Evolutionary conservation across 352 stramenopile genomes (phyloP).

Genomic region (Globisporangium abappressorium): DNA sequence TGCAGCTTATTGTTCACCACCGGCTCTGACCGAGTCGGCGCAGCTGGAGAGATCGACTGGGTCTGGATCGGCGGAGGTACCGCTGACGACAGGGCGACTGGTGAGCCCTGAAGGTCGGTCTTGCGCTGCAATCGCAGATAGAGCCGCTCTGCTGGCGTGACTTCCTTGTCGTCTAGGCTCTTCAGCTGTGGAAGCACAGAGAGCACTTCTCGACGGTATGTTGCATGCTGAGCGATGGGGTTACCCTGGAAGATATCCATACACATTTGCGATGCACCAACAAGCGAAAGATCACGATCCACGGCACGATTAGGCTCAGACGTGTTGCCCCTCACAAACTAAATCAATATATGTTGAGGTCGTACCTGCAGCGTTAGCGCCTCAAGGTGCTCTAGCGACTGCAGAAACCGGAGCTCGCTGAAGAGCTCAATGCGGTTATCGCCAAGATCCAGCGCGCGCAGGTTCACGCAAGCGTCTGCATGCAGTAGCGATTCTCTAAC

Average conservation of each 20-base stretch:
- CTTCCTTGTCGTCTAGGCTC: constrained; percentile 36
- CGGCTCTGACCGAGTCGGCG: background rate
- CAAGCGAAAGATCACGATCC: background rate
- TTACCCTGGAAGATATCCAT: constrained; percentile 35
- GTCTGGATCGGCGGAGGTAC: background rate
- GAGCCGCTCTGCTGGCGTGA: constrained; percentile 51
- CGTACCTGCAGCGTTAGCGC: constrained; percentile 41
- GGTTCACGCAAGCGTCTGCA: constrained; percentile 21
- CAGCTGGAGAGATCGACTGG: background rate
- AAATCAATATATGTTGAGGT: background rate
- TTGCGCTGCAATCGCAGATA: constrained; percentile 50
- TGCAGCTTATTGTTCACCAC: background rate
- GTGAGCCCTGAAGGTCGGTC: constrained; percentile 20
- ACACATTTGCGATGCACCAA: background rate
- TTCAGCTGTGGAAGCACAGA: constrained; percentile 51
- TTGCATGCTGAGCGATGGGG: constrained; percentile 32
- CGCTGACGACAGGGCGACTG: constrained; percentile 8
- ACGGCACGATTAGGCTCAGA: background rate
- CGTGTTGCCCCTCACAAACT: background rate
- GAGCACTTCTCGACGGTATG: constrained; percentile 54
- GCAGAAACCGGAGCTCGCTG: constrained; percentile 53
- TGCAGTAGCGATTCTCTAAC: constrained; percentile 44
- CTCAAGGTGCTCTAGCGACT: constrained; percentile 36
- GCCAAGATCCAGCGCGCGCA: constrained; percentile 41
- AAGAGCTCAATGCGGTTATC: constrained; percentile 49